Conservation (phyloP, 352 stramenopile genomes). For the Stramenopiles sp. region DNA sequence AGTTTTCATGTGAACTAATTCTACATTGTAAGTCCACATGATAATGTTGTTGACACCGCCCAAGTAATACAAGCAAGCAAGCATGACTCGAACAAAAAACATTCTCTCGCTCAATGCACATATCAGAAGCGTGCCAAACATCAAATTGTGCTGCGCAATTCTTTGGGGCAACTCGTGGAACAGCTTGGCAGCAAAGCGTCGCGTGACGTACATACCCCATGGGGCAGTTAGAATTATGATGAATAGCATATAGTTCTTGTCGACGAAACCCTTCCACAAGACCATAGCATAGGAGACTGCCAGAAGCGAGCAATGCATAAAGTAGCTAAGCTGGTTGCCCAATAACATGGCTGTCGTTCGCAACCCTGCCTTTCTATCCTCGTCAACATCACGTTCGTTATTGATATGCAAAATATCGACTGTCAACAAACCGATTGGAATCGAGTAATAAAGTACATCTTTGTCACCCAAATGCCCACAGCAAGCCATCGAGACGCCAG, state of each 20-base stretch:
- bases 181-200: not conserved
- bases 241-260: not conserved
- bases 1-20: not conserved
- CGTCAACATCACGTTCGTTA: conserved; percentile 13
- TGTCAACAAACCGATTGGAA: conserved; percentile 8
- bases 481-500: conserved; percentile 4
- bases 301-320: not conserved
- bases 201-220: conserved; percentile 6
- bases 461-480: not conserved
- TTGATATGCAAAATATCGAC: conserved; percentile 17
- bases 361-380: conserved; percentile 6
- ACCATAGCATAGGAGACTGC: not conserved
- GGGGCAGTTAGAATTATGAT: not conserved
- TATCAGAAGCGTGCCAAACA: not conserved
- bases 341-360: not conserved
- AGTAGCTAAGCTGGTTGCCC: not conserved
- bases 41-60: conserved; percentile 17
- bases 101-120: not conserved
- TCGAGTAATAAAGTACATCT: not conserved
- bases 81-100: not conserved
- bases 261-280: not conserved
- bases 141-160: conserved; percentile 13
- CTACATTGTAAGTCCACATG: conserved; percentile 12
- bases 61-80: conserved; percentile 13
- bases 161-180: conserved; percentile 11